These are phyloP conservation scores for Fragilaria radians DNA, from an alignment of 108 stramenopile species.

Conservation along the genomic window DNA sequence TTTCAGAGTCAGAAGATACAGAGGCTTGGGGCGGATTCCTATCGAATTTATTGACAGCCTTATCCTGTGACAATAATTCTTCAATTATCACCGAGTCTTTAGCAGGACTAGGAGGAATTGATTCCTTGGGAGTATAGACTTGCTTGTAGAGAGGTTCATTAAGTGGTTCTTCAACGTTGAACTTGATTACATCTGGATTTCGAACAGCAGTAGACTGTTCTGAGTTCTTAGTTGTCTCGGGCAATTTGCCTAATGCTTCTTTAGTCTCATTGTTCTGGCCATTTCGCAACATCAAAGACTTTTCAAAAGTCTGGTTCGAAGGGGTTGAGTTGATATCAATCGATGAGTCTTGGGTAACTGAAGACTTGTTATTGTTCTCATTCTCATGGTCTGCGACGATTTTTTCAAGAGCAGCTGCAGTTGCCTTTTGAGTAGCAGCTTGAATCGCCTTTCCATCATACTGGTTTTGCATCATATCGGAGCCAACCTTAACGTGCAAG, in stretches of 20 bases:
- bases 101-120: neutral
- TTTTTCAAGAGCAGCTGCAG: neutral
- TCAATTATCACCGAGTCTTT: neutral
- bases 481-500: slow-evolving; percentile 2
- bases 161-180: neutral
- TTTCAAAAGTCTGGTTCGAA: neutral
- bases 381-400: neutral
- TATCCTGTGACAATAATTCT: neutral
- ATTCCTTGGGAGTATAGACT: neutral
- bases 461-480: neutral
- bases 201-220: neutral
- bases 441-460: neutral
- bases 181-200: neutral
- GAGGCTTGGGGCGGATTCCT: neutral
- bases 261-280: neutral
- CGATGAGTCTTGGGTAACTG: too few species aligned
- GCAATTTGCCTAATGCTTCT: neutral
- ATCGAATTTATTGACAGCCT: neutral
- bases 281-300: neutral
- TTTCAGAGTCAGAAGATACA: neutral
- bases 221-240: neutral
- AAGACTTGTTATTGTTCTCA: neutral
- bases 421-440: neutral
- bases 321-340: neutral
- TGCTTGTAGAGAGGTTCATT: neutral